Conservation (phyloP, 148 eudicot genomes). For the Rhododendron henanense region DNA sequence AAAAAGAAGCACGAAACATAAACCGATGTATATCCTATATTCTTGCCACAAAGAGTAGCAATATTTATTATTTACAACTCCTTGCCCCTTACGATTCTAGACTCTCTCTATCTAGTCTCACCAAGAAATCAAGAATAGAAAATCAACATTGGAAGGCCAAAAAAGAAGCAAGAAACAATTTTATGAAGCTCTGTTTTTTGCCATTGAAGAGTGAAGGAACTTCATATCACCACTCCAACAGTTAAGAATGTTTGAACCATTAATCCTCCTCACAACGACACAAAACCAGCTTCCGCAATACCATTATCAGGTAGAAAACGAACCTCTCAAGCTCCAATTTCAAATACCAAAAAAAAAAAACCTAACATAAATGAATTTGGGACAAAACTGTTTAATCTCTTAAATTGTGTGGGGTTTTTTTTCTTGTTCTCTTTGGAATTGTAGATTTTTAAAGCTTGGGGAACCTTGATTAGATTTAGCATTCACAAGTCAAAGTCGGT, state of each 20-base stretch:
- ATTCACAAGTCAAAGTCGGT: neutral
- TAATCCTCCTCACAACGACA: neutral
- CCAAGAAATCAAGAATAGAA: neutral
- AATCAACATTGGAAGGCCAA: neutral
- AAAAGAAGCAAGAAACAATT: neutral
- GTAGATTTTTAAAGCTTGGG: no score
- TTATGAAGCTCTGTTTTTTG: neutral
- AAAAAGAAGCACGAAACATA: neutral
- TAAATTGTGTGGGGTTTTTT: no score
- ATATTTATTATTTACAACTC: neutral
- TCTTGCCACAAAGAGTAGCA: no score
- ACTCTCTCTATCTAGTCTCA: no score
- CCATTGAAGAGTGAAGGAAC: neutral
- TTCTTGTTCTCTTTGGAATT: neutral
- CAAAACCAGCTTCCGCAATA: neutral
- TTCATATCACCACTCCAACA: neutral
- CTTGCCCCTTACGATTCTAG: neutral
- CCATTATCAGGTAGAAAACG: neutral
- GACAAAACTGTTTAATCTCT: neutral
- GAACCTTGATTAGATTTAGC: neutral
- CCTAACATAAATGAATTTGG: neutral
- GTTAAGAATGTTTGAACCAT: no score
- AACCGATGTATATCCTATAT: no score
- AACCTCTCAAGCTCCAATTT: neutral
- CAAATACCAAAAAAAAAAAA: no score